phyloP scores from a whole-genome alignment of 2,329 filamentous ascomycete genomes.

The Chrysosporium keratinophilum region DNA sequence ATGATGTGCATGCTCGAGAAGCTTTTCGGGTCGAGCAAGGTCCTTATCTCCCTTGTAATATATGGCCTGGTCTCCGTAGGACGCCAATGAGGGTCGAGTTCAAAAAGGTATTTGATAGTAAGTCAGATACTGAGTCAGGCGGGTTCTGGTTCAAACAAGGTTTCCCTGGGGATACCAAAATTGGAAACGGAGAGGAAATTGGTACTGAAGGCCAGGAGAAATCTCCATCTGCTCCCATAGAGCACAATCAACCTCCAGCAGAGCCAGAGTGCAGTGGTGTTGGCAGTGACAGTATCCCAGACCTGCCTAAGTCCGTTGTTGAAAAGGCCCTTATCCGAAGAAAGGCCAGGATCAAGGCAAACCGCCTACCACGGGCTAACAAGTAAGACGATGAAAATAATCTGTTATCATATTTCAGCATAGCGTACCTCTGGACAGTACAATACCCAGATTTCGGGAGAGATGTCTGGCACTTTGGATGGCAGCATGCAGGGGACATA shows the following conservation, averaged over 20 bases:
- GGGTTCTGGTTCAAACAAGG: neutral
- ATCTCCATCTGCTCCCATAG: neutral
- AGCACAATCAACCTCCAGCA: neutral
- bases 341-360: conserved; percentile 18
- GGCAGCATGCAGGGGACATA: too few relatives aligned
- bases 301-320: conserved; percentile 34
- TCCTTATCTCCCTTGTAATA: conserved; percentile 74
- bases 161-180: neutral
- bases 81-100: conserved; percentile 43
- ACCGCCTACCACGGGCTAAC: neutral
- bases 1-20: conserved; percentile 63
- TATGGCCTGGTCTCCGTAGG: conserved; percentile 65
- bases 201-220: neutral
- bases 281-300: conserved; percentile 32
- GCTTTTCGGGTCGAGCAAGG: conserved; percentile 72
- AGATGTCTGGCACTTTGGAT: too few relatives aligned
- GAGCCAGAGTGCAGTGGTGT: conserved; percentile 16
- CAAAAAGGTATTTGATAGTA: conserved; percentile 26
- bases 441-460: neutral
- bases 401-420: neutral
- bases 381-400: neutral
- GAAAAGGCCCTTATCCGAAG: conserved; percentile 35
- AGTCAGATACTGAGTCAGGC: neutral
- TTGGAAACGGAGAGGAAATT: conserved; percentile 10
- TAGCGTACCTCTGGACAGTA: neutral